Base-by-base conservation (phyloP, 306 rosid species). In the Prunus mira region DNA sequence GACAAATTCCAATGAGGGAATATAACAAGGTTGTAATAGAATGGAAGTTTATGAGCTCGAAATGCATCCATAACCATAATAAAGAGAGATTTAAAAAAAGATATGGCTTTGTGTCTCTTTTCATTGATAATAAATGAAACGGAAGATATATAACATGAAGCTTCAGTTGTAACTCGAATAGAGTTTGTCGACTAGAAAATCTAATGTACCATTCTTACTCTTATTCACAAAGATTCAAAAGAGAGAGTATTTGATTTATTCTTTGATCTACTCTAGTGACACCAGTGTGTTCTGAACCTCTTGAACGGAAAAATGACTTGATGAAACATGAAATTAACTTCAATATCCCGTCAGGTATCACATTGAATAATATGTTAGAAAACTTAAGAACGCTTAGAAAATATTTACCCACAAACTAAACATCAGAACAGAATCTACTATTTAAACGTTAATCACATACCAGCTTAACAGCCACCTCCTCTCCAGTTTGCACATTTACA, bases 391-490 rank as follows among this genome's bases (percentile, higher is more conserved):
- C 9, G 24, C 64, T 65, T 7, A 6, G 30, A 25, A 79, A 64
- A 60, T 69, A 83, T 13, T 62, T 79, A 49, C 14, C 45, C 69
- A 78, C 32, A 69, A 54, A 79, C 75, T 15, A 76, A 4, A 52
- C 50, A 80, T 65, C 76, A 67, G 17, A 54, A 64, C 66, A 41
- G 60, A 69, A 64, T 18, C 13, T 27, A 62, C 20, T 65, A 46
- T 19, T 58, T 46, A 41, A 67, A 62, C 18, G 63, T 79, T 25
- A 0, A 85, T 76, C 73, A 87, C 94, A 76, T 91, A 96, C 99
- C 93, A 96, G 91, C 91, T 96, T 96, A 72, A 93, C 91, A 76
- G 99, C 99, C 73, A 93, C 99, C 89, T 96, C 99, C 85, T 96
- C 99, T 72, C 97, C 99, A 68, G 94, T 89, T 84, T 93, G 98